Percentiles rank a stretch among this genome's conserved stretches.
Conservation (phyloP, 495 filamentous ascomycete species). For the Penicillium malachiteum region DNA sequence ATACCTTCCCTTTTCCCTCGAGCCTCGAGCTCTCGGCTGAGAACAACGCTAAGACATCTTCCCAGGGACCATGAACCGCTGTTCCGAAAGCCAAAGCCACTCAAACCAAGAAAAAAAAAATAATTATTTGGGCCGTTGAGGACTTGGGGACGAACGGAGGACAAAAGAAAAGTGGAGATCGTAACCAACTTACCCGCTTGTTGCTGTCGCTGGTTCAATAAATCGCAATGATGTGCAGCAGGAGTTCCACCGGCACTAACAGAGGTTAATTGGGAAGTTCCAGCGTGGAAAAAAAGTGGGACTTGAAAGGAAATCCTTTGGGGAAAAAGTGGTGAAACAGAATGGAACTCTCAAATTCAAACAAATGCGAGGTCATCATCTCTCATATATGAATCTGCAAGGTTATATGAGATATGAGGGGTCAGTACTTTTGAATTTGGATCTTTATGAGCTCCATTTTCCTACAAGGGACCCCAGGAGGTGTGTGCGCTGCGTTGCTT, state of each 20-base stretch:
- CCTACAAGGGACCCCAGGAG: neutral
- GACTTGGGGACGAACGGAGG: slow-evolving; percentile 8
- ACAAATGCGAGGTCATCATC: neutral
- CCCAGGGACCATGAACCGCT: slow-evolving; percentile 8
- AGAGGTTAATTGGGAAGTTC: slow-evolving; percentile 16
- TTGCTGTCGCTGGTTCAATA: slow-evolving; percentile 13
- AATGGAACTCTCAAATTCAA: too few species aligned
- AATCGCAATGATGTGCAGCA: slow-evolving; percentile 29
- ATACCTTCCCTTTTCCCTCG: slow-evolving; percentile 9
- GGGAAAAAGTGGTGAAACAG: neutral
- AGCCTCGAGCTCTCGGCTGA: neutral
- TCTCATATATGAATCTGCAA: neutral
- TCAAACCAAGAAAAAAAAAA: slow-evolving; percentile 1
- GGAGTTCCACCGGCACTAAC: slow-evolving; percentile 19
- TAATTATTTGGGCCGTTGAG: neutral
- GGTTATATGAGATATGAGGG: too few species aligned
- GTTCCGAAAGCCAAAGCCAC: neutral
- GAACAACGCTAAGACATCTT: neutral
- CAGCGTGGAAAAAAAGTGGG: neutral
- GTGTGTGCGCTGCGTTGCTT: neutral
- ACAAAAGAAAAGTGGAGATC: slow-evolving; percentile 14
- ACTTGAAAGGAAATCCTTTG: neutral
- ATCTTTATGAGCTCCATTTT: neutral
- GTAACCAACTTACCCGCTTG: slow-evolving; percentile 12
- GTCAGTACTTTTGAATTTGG: neutral